A percentile compares a stretch with the other conserved stretches of the same genome.
Evolutionary conservation across 345 rosid genomes (phyloP).

Genomic region (Linum trigynum): DNA sequence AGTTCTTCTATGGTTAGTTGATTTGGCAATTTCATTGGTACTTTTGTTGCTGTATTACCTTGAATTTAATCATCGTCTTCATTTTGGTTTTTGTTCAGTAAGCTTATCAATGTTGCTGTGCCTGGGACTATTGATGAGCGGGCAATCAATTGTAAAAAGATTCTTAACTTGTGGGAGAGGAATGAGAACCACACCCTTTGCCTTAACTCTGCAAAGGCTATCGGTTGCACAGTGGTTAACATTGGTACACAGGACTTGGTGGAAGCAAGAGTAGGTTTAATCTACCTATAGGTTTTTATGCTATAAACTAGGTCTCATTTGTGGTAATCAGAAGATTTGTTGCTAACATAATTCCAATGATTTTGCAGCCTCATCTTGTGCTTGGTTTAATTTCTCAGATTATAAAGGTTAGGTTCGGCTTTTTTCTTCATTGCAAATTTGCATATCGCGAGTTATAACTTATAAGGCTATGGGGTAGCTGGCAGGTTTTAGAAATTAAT

Average conservation of each 20-base stretch:
- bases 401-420: conserved; percentile 55
- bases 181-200: conserved; percentile 91
- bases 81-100: conserved; percentile 37
- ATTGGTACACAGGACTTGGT: conserved; percentile 76
- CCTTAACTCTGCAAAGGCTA: conserved; percentile 88
- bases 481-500: background rate
- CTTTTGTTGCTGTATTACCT: background rate
- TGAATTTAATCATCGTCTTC: conserved; percentile 7
- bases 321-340: conserved; percentile 6
- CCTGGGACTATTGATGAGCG: conserved; percentile 91
- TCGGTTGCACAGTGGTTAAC: conserved; percentile 82
- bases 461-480: background rate
- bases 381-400: conserved; percentile 91
- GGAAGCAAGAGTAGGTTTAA: conserved; percentile 44
- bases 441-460: background rate
- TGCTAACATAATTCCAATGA: conserved; percentile 3
- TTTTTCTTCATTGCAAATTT: conserved; percentile 4
- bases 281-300: conserved; percentile 12
- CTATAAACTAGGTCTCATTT: background rate
- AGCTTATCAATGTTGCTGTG: conserved; percentile 84
- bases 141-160: conserved; percentile 70
- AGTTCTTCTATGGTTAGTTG: conserved; percentile 66
- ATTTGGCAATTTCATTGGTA: conserved; percentile 2
- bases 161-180: conserved; percentile 89
- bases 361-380: conserved; percentile 73